Base-by-base conservation (phyloP, 345 rosid genomes). In the Carallia pectinifolia region DNA sequence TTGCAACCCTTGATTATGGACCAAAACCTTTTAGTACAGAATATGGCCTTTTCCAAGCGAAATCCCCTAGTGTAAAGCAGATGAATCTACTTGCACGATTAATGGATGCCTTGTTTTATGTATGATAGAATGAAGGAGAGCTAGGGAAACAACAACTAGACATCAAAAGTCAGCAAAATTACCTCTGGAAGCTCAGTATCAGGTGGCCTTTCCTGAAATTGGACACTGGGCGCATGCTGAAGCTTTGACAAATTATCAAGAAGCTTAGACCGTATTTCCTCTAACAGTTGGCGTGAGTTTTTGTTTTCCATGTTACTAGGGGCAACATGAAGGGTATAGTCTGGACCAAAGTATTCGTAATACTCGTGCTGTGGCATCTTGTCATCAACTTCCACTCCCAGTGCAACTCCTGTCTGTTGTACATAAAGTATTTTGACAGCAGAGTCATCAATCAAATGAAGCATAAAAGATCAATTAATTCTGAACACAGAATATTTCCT, bases 141-240 rank as follows among this genome's bases (percentile, higher is more conserved):
- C 12, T 15, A 23, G 12, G 15, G 40, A 39, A 15, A 61, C 13
- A 37, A 52, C 53, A 8, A 62, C 31, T 18, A 60, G 30, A 37
- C 1, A 3, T 19, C 7, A 40, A 27, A 3, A 18, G 5, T 38
- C 16, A 59, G 54, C 37, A 37, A 73, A 5, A 19, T 29, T 68
- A 77, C 80, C 76, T 77, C 80, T 38, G 73, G 76, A 58, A 67
- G 53, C 36, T 77, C 81, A 52, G 97, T 84, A 66, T 90, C 93
- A 64, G 97, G 97, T 38, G 84, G 90, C 67, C 93, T 84, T 81
- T 92, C 99, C 77, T 87, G 96, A 80, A 95, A 95, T 62, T 80
- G 97, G 37, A 92, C 91, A 80, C 99, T 90, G 61, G 99, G 97
- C 65, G 99, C 97, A 89, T 95, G 99, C 83, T 84, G 93, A 76